A percentile compares a stretch with the other conserved stretches of the same genome.
Conservation (phyloP, 129 eudicot genomes). For the Flaveria robusta region DNA sequence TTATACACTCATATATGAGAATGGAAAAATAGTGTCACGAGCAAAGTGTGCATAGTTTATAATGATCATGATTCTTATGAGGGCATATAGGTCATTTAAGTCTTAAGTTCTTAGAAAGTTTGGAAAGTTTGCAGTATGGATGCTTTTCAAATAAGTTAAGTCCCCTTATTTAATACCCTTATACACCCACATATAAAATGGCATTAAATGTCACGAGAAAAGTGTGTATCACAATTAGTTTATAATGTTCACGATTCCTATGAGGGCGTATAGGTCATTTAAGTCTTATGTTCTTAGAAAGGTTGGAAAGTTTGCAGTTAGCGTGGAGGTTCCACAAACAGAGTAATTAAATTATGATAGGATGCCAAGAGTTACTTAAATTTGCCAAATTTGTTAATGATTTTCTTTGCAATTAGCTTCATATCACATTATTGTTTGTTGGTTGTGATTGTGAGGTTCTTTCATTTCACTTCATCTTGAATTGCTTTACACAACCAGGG, state of each 20-base stretch:
- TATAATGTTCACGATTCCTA: neutral
- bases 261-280: neutral
- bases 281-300: neutral
- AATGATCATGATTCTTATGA: no score
- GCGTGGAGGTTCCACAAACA: neutral
- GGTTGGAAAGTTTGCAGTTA: neutral
- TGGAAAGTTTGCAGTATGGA: no score
- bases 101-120: no score
- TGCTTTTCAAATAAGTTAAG: neutral
- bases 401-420: neutral
- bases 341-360: neutral
- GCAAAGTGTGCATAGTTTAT: no score
- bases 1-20: no score
- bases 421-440: neutral
- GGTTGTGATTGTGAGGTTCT: neutral
- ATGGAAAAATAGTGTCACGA: no score
- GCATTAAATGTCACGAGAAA: neutral
- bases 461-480: conserved; percentile 8
- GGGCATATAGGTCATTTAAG: no score
- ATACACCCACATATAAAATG: neutral
- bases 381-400: neutral
- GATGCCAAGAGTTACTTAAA: conserved; percentile 3
- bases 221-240: neutral
- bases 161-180: neutral
- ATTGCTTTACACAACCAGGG: conserved; percentile 26